phyloP scores from a whole-genome alignment of 805 yeast genomes.

The Saturnispora zaruensis region DNA sequence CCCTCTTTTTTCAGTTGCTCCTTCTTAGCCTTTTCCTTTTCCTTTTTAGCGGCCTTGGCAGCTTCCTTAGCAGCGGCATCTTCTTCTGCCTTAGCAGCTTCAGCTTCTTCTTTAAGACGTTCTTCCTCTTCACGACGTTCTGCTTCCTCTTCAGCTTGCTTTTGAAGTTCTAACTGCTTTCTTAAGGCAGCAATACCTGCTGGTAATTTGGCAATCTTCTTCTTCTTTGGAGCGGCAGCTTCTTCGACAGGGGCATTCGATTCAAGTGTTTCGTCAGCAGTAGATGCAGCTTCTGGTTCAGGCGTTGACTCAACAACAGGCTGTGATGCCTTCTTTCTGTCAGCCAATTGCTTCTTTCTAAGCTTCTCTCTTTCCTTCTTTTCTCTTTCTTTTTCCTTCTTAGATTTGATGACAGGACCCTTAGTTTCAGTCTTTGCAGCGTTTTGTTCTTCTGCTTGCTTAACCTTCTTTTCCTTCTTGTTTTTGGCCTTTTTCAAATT shows the following conservation, averaged over 20 bases:
- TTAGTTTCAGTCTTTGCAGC: slow-evolving; percentile 25
- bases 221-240: slow-evolving; percentile 30
- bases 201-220: slow-evolving; percentile 71
- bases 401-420: slow-evolving; percentile 73
- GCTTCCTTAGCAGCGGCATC: slow-evolving; percentile 62
- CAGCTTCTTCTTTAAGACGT: slow-evolving; percentile 40
- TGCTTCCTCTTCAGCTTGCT: slow-evolving; percentile 81
- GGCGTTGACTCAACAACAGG: slow-evolving; percentile 13
- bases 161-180: slow-evolving; percentile 80
- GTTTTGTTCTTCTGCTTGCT: slow-evolving; percentile 45
- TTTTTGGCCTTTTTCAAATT: slow-evolving; percentile 73
- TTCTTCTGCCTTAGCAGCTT: slow-evolving; percentile 40
- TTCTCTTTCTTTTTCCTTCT: slow-evolving; percentile 92
- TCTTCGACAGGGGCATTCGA: slow-evolving; percentile 25
- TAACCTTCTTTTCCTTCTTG: slow-evolving; percentile 64
- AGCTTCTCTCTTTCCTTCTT: slow-evolving; percentile 89
- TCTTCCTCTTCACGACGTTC: slow-evolving; percentile 66
- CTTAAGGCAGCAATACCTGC: slow-evolving; percentile 89
- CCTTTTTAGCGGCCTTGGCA: slow-evolving; percentile 62
- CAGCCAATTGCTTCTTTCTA: slow-evolving; percentile 83
- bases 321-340: slow-evolving; percentile 61
- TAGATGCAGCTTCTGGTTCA: slow-evolving; percentile 29
- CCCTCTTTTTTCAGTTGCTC: slow-evolving; percentile 97
- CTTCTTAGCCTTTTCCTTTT: slow-evolving; percentile 74
- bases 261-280: slow-evolving; percentile 34